Evolutionary conservation across 2,329 filamentous ascomycete species (phyloP).

Genomic region (Phaeomoniella chlamydospora): DNA sequence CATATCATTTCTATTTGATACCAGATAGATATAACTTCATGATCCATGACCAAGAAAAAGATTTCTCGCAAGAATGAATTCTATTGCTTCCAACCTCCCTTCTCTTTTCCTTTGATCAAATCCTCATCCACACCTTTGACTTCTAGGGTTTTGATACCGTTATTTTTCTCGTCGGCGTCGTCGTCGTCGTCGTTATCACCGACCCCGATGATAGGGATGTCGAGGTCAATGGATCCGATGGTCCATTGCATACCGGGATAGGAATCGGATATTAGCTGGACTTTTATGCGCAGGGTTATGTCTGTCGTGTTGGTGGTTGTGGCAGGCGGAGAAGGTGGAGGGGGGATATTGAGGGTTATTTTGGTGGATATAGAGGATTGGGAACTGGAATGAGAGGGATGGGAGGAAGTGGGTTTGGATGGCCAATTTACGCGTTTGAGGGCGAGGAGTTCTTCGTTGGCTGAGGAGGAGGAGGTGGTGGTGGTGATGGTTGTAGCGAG

Average conservation of each 20-base stretch:
- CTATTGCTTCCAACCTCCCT: no score
- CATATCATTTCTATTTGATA: no score
- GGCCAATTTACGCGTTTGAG: constrained; percentile 77
- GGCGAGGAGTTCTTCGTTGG: constrained; percentile 74
- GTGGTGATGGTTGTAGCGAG: constrained; percentile 40
- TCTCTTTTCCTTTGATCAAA: background rate
- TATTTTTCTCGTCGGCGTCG: background rate
- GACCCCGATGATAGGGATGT: background rate
- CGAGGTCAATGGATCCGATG: constrained; percentile 34
- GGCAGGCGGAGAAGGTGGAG: constrained; percentile 39
- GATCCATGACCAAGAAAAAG: no score
- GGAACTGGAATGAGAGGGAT: constrained; percentile 19
- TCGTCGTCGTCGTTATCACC: background rate
- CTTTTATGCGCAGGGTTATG: constrained; percentile 38
- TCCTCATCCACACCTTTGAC: background rate
- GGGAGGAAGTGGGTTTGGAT: constrained; percentile 18
- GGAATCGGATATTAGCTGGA: constrained; percentile 70
- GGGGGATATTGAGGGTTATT: constrained; percentile 17
- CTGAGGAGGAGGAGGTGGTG: constrained; percentile 26
- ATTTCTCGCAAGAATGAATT: no score
- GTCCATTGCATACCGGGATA: constrained; percentile 65
- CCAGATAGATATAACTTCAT: no score
- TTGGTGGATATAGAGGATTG: constrained; percentile 5
- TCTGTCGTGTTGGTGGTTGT: constrained; percentile 68
- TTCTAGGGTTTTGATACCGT: background rate